Base-by-base conservation (phyloP, 106 monocot species). In the Dactylorhiza incarnata region DNA sequence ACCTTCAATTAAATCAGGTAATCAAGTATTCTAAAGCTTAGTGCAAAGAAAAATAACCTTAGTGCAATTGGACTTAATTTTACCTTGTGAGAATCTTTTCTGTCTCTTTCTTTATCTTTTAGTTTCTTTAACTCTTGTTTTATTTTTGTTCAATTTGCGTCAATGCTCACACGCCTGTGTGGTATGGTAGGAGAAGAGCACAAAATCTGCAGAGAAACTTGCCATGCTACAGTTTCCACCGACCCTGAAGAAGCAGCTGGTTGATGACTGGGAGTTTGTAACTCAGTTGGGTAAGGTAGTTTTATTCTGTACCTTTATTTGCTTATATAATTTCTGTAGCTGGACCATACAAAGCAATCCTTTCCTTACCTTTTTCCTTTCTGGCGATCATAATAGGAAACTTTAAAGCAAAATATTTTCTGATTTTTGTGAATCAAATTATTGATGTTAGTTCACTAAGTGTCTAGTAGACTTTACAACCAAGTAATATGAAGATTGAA, bases 241-340 rank as follows among this genome's bases (percentile, higher is more conserved):
- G 50, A 84, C 89, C 20, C 81, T 97, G 49, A 97, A 97, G 82
- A 91, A 97, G 75, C 96, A 93, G 75, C 78, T 97, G 24, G 87
- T 93, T 65, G 96, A 97, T 86, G 96, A 97, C 65, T 89, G 89
- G 86, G 93, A 97, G 59, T 91, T 84, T 86, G 89, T 93, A 52
- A 91, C 89, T 74, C 93, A 97, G 86, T 81, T 93, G 83, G 89
- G 93, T 82, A 97, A 97, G 96, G 96, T 97, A 87, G 62, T 75
- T 79, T 6, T 16, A 55, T 74, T 29, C 29, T 65, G 24, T 65
- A 69, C 15, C 45, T 69, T 66, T 46, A 46, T 69, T 16, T 69
- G 44, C 16, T 69, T 69, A 45, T 48, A 44, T 72, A 23, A 22
- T 24, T 49, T 48, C n/a, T 19, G n/a, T 47, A 17, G 4, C 10